Evolutionary conservation across 78 protist species (phyloP), one percentile per base, ranked within the genome.

Genomic region (Dictyostelium capitatum): DNA sequence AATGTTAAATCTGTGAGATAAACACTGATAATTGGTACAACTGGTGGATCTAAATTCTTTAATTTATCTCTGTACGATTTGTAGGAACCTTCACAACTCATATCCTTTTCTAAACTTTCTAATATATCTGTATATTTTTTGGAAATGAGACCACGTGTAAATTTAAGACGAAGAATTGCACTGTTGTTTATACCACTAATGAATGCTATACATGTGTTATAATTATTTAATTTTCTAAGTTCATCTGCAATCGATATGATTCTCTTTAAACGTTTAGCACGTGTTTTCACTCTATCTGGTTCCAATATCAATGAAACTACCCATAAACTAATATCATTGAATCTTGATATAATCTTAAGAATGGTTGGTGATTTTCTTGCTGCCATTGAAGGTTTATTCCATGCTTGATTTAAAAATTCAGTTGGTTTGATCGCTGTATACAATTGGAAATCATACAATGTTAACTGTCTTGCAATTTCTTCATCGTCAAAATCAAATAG

Each of bases 31-130:
- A 74, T 82, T 5, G 95, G 95, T 3, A 91, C 79, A 0, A 91
- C 87, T 19, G 96, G 96, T 51, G 96, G 89, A 74, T 93, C 92
- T 20, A 84, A 65, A n/a, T 93, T 80, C 7, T 93, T 80, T 6
- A 93, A 75, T 32, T 84, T n/a, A 43, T 79, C 92, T 47, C 96
- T 28, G n/a, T 93, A 93, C 9, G 28, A 51, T 67, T 93, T 93
- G 41, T 85, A 93, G 3, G 82, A 47, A 14, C 73, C 79, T 64
- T 65, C 95, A 67, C 83, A 78, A 69, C 57, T 83, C 95, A 91
- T 91, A 12, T 83, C 84, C 15, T 59, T 77, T 74, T 87, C 92
- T 15, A 94, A 28, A 6, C 25, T 20, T 4, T 47, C 85, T 62
- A 94, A 25, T 0, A 47, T 30, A 8, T 87, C 93, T 48, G 65